Evolutionary conservation across 768 basidiomycete species (phyloP).

Genomic region (Podaxis sp.): DNA sequence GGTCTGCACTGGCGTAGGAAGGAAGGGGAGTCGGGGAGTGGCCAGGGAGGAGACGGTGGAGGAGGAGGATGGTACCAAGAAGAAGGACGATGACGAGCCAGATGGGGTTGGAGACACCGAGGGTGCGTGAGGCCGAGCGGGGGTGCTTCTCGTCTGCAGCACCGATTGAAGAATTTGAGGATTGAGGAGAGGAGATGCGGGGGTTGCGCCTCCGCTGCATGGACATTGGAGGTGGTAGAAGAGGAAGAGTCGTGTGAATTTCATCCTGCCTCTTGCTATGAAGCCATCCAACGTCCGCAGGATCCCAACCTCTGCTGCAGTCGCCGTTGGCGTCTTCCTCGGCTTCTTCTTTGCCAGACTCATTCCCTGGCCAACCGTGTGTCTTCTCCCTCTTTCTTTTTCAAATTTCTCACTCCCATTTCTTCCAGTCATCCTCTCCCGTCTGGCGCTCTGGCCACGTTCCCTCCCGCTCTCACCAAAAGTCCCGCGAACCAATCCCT

Average conservation of each 20-base stretch:
- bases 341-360: conserved; percentile 57
- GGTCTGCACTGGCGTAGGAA: conserved; percentile 42
- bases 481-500: conserved; percentile 61
- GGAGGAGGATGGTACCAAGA: conserved; percentile 51
- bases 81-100: conserved; percentile 61
- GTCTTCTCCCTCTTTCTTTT: conserved; percentile 8
- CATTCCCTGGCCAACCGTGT: conserved; percentile 43
- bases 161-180: conserved; percentile 41
- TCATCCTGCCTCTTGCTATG: conserved; percentile 1
- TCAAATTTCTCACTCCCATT: conserved; percentile 2
- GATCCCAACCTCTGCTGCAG: conserved; percentile 52
- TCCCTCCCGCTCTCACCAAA: conserved; percentile 47
- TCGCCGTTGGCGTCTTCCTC: conserved; percentile 59
- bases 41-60: conserved; percentile 47
- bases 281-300: conserved; percentile 29
- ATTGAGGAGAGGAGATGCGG: conserved; percentile 48
- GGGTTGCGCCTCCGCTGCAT: conserved; percentile 44
- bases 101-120: conserved; percentile 68
- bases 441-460: conserved; percentile 56
- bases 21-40: conserved; percentile 18
- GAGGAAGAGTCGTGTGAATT: conserved; percentile 17
- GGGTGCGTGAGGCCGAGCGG: conserved; percentile 51
- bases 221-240: conserved; percentile 57
- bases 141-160: conserved; percentile 50
- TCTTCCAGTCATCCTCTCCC: conserved; percentile 32